Evolutionary conservation across 1,284 basidiomycete genomes (phyloP).

Genomic region (Tetrapyrgos nigripes): DNA sequence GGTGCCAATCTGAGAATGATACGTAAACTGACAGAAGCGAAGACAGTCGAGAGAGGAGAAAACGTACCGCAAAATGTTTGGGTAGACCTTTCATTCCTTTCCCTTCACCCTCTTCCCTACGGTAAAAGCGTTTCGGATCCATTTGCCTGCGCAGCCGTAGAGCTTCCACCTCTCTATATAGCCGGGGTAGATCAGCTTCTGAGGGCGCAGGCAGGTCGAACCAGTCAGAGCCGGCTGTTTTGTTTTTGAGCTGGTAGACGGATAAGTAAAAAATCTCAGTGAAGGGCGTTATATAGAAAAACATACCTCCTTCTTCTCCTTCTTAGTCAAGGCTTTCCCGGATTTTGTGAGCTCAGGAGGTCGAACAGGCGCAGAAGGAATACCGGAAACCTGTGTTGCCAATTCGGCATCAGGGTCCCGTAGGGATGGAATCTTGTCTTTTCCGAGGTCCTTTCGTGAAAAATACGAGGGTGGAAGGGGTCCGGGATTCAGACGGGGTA

Average conservation of each 20-base stretch:
- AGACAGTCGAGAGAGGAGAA: conserved; percentile 10
- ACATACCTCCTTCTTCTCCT: conserved; percentile 70
- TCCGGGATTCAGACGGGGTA: conserved; percentile 73
- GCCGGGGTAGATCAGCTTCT: conserved; percentile 80
- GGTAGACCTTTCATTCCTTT: conserved; percentile 87
- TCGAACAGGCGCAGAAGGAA: conserved; percentile 59
- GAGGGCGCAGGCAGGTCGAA: conserved; percentile 90
- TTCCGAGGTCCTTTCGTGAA: conserved; percentile 40
- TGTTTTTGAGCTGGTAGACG: conserved; percentile 63
- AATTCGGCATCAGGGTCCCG: conserved; percentile 68
- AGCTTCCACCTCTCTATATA: conserved; percentile 93
- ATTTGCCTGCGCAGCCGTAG: conserved; percentile 90
- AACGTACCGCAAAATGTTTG: conserved; percentile 86
- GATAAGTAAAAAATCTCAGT: not conserved
- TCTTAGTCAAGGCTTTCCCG: conserved; percentile 70
- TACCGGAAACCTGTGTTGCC: conserved; percentile 49
- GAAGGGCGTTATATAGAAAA: not conserved
- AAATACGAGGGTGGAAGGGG: conserved; percentile 68
- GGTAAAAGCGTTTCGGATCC: conserved; percentile 96
- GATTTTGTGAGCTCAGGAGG: conserved; percentile 64
- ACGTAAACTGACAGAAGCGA: conserved; percentile 6
- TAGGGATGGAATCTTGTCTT: conserved; percentile 50
- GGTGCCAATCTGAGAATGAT: conserved; percentile 77
- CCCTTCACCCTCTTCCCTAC: conserved; percentile 83
- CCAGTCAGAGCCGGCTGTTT: conserved; percentile 87